A percentile compares a stretch with the other conserved stretches of the same genome.
Conservation (phyloP, 176 grass and related monocot species). For the Canna indica region DNA sequence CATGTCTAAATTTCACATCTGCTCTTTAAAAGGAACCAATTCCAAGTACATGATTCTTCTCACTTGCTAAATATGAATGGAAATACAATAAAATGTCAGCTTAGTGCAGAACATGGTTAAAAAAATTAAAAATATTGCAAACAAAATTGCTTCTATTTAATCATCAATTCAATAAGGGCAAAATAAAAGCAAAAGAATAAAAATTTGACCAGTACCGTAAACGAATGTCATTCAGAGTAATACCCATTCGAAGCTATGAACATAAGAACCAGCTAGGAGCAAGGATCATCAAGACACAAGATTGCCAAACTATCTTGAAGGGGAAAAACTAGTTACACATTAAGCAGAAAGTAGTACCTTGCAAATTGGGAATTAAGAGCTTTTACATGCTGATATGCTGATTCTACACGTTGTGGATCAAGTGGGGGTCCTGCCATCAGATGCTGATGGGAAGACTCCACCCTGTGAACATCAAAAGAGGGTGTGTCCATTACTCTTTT, state of each 20-base stretch:
- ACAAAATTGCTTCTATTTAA: no score
- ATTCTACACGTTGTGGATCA: constrained; percentile 41
- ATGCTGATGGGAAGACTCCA: constrained; percentile 69
- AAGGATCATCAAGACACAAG: neutral
- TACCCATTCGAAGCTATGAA: neutral
- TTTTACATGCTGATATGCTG: constrained; percentile 55
- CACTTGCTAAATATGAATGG: no score
- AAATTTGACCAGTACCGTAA: no score
- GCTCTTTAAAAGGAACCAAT: no score
- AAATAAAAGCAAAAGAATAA: no score
- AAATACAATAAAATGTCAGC: no score
- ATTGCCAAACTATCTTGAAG: neutral
- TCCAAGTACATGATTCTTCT: no score
- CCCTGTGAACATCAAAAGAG: constrained; percentile 69
- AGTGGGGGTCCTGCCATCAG: constrained; percentile 41
- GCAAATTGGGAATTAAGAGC: constrained; percentile 90
- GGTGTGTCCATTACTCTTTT: constrained; percentile 76
- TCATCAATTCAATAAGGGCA: no score
- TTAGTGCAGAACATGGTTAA: no score
- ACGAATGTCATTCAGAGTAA: neutral
- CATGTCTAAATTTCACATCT: no score
- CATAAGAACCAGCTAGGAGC: neutral
- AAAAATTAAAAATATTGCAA: no score
- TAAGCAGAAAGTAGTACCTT: constrained; percentile 30
- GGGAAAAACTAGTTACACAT: neutral